A percentile compares a stretch with the other conserved stretches of the same genome.
Conservation (phyloP, 192 early-diverging fungal species). For the Coemansia sp. region DNA sequence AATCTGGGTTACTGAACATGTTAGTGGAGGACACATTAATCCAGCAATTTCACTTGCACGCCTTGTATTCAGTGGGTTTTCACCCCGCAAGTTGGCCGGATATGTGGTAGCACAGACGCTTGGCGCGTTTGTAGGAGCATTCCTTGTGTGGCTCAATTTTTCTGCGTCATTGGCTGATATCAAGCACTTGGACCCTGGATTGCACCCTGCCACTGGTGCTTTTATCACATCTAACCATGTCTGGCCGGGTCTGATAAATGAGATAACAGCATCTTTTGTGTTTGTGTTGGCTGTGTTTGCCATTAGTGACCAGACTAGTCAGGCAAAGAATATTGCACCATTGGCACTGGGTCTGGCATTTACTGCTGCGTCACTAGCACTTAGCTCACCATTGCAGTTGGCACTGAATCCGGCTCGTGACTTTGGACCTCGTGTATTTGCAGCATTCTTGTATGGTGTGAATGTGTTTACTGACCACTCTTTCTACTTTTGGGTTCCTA, state of each 20-base stretch:
- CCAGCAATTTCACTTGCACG: slow-evolving; percentile 51
- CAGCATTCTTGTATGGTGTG: slow-evolving; percentile 60
- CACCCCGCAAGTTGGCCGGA: slow-evolving; percentile 27
- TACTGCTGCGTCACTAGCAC: slow-evolving; percentile 52
- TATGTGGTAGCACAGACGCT: slow-evolving; percentile 52
- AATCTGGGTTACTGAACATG: slow-evolving; percentile 33
- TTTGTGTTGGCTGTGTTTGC: slow-evolving; percentile 61
- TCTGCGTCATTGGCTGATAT: slow-evolving; percentile 20
- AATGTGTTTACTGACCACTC: slow-evolving; percentile 59
- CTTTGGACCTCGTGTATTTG: slow-evolving; percentile 70
- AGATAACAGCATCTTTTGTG: slow-evolving; percentile 61
- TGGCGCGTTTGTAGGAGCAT: slow-evolving; percentile 52
- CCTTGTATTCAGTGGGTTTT: slow-evolving; percentile 43
- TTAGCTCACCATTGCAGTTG: slow-evolving; percentile 59
- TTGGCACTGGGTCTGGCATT: slow-evolving; percentile 60
- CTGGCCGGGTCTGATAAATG: slow-evolving; percentile 36
- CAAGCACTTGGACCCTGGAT: slow-evolving; percentile 24
- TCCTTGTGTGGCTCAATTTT: slow-evolving; percentile 46
- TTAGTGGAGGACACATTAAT: slow-evolving; percentile 54
- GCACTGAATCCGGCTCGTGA: slow-evolving; percentile 74
- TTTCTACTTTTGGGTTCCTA: slow-evolving; percentile 69
- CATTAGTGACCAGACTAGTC: slow-evolving; percentile 57
- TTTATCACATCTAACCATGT: slow-evolving; percentile 34
- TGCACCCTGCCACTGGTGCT: slow-evolving; percentile 29
- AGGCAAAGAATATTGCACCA: slow-evolving; percentile 46